Base-by-base conservation (phyloP, 352 stramenopile genomes). In the Globisporangium barbulae region DNA sequence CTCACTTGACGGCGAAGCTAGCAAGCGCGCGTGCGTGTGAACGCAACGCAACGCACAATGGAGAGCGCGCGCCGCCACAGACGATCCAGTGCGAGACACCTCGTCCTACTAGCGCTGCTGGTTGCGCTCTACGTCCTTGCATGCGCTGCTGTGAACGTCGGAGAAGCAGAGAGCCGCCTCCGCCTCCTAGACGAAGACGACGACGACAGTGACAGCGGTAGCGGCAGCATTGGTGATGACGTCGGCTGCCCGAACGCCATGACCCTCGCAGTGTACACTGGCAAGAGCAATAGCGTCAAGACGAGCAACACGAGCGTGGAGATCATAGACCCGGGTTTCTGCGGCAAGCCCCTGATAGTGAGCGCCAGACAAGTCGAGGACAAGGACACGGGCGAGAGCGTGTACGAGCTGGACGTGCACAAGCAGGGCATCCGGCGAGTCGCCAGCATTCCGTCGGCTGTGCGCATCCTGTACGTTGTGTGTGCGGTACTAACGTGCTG, bases 191-290 rank as follows among this genome's bases (percentile, higher is more conserved):
- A 33, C 17, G 57, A 48, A 8, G 47, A 47, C 2, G 58, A 49
- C 15, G 25, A 25, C 3, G 54, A 60, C 25, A 17, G 33, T 8
- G 35, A 2, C 35, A 41, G 35, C 35, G 8, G 35, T 31, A 44
- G 35, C 30, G 21, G 35, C n/a, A 12, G 37, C 53, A 48, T 10
- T 35, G 28, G 21, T 21, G 53, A 22, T 52, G n/a, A 53, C 48
- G 17, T 54, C 45, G 63, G 48, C 15, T 82, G 74, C 31, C 59
- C 70, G 22, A 73, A 76, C 53, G 72, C 71, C 59, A 79, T 70
- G 44, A 64, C 59, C 8, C 31, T 64, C 33, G 71, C 61, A 42
- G 31, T 56, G 21, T 64, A 61, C 39, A 44, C 42, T 25, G 48
- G 33, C 31, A 47, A 21, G 35, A 64, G 56, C 53, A 42, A n/a